A percentile compares a stretch with the other conserved stretches of the same genome.
Conservation (phyloP, 108 stramenopile genomes). For the Cyclotella choctawhatcheeana region DNA sequence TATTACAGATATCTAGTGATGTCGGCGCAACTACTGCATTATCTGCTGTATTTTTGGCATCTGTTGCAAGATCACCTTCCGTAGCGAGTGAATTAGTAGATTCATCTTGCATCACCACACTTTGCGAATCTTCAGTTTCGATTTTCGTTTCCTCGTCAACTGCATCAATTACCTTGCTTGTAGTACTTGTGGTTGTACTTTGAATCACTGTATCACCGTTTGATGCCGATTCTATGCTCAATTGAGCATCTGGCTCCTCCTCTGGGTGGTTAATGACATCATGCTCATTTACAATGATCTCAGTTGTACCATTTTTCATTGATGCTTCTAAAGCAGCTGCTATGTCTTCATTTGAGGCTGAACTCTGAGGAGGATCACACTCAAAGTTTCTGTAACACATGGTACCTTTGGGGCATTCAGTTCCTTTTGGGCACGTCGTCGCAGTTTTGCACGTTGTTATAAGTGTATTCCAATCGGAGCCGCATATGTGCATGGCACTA, state of each 20-base stretch:
- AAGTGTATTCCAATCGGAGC: slow-evolving; percentile 23
- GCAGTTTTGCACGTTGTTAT: slow-evolving; percentile 1
- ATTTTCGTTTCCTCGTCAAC: background rate
- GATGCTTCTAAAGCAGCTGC: background rate
- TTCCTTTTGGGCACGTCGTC: slow-evolving; percentile 15
- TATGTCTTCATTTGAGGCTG: background rate
- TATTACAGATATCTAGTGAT: slow-evolving; percentile 5
- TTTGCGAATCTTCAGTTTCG: background rate
- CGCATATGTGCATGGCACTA: slow-evolving; percentile 14
- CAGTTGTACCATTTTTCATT: background rate
- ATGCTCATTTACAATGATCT: background rate
- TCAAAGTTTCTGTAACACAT: slow-evolving; percentile 42
- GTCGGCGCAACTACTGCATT: slow-evolving; percentile 2
- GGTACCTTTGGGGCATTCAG: slow-evolving; percentile 21
- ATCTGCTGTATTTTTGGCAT: background rate
- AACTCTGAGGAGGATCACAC: slow-evolving; percentile 18
- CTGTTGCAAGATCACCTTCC: background rate
- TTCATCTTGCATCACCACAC: background rate
- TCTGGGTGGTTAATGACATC: slow-evolving; percentile 1
- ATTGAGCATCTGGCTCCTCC: too few species aligned
- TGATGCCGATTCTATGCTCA: too few species aligned
- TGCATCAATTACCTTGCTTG: background rate
- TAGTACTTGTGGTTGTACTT: background rate
- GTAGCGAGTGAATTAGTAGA: background rate
- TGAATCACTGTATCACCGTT: background rate